phyloP scores from a whole-genome alignment of 768 basidiomycete species.

The Suillus cothurnatus region DNA sequence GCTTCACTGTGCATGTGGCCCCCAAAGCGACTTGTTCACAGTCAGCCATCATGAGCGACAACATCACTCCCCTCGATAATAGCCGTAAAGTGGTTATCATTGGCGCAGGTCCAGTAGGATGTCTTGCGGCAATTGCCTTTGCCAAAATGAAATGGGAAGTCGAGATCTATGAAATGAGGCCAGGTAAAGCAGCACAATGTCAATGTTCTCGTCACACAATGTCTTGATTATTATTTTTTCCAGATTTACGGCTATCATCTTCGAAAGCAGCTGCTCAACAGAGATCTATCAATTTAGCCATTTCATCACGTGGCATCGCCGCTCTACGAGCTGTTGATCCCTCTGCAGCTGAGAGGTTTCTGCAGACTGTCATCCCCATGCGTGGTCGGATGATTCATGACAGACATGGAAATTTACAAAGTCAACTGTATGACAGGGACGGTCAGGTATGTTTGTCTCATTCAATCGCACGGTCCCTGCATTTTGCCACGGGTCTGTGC shows the following conservation, averaged over 20 bases:
- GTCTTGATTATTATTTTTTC: constrained; percentile 15
- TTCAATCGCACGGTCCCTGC: constrained; percentile 11
- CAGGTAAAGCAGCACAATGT: constrained; percentile 51
- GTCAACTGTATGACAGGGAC: constrained; percentile 86
- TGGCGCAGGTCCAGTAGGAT: constrained; percentile 95
- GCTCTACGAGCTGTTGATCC: constrained; percentile 84
- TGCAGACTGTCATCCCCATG: constrained; percentile 89
- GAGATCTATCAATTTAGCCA: constrained; percentile 95
- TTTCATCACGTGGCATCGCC: constrained; percentile 90
- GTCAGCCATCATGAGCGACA: constrained; percentile 23
- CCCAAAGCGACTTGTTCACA: background rate
- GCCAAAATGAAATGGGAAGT: constrained; percentile 88
- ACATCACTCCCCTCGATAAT: constrained; percentile 1
- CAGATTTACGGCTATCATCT: constrained; percentile 76
- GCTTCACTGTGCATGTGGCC: background rate
- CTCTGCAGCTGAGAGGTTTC: constrained; percentile 64
- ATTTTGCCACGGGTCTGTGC: constrained; percentile 22
- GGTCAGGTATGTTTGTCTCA: constrained; percentile 67
- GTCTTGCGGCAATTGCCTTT: constrained; percentile 83
- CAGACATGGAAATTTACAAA: constrained; percentile 66
- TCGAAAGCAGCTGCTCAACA: constrained; percentile 68
- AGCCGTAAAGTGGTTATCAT: constrained; percentile 61
- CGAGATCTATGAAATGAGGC: constrained; percentile 75
- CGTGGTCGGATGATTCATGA: constrained; percentile 94
- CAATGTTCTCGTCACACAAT: constrained; percentile 14